Base-by-base conservation (phyloP, 257 asterid genomes). In the Mentha longifolia region DNA sequence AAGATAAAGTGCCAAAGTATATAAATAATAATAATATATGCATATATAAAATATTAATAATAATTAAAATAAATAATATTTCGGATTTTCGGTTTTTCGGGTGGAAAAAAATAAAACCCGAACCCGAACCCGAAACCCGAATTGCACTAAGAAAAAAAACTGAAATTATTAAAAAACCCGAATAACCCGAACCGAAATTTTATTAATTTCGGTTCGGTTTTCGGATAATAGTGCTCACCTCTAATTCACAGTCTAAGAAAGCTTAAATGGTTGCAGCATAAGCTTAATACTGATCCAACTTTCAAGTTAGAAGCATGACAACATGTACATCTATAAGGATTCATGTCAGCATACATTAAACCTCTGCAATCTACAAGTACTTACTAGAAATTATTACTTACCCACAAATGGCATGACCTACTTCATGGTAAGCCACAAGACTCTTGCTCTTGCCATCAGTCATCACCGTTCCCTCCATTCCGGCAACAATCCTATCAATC, bases 391-490 rank as follows among this genome's bases (percentile, higher is more conserved):
- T 54, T 15, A 41, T 59, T 51, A 85, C 95, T 81, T 78, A 92
- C 99, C 99, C 98, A 66, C 99, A 95, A 75, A 95, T 85, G 85
- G 99, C 98, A 77, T 95, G 98, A 20, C 99, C 99, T 65, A 92
- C 99, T 88, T 95, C 99, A 72, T 92, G 99, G 85, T 95, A 95
- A 7, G 99, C 97, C 70, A 95, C 96, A 6, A 95, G 89, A 84
- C 97, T 95, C 78, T 95, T 95, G 91, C 99, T 92, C 89, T 95
- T 95, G 58, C 99, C 99, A 76, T 95, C 99, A 35, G 99, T 95
- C 99, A 95, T 95, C 37, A 86, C 87, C 42, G 97, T 95, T 47
- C 99, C 97, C 79, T 95, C 98, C 99, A 95, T 95, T 60, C 99
- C 99, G 14, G 98, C 99, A 66, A 95, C 99, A 45, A 92, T 95